Evolutionary conservation across 2,329 filamentous ascomycete genomes (phyloP).

Genomic region (Phyllosticta citrichinensis): DNA sequence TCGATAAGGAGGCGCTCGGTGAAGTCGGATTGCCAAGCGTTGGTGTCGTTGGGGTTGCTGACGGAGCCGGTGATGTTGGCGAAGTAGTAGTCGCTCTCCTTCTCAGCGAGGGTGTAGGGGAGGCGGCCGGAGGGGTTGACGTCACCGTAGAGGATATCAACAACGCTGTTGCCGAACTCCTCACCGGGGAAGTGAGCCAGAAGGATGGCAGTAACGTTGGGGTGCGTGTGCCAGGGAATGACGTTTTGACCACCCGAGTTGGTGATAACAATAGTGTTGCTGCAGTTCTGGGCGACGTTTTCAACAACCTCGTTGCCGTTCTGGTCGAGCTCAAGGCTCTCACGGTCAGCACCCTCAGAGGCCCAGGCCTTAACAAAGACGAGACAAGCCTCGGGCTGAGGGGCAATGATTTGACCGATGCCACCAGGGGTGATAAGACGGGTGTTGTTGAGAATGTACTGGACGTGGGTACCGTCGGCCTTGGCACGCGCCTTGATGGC

Average conservation of each 20-base stretch:
- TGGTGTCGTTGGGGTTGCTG: conserved; percentile 11
- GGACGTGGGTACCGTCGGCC: background rate
- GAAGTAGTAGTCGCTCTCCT: conserved; percentile 45
- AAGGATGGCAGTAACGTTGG: conserved; percentile 24
- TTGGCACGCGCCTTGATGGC: conserved; percentile 26
- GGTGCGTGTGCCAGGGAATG: conserved; percentile 31
- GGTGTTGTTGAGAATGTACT: conserved; percentile 11
- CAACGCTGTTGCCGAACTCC: conserved; percentile 73
- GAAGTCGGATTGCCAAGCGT: conserved; percentile 42
- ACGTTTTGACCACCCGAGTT: conserved; percentile 35
- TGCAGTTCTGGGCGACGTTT: conserved; percentile 35
- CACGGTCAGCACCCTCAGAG: conserved; percentile 35
- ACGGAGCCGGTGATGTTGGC: conserved; percentile 14
- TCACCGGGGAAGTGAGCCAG: conserved; percentile 21
- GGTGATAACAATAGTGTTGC: conserved; percentile 43
- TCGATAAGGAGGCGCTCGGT: conserved; percentile 77
- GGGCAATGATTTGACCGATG: conserved; percentile 15
- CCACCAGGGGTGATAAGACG: background rate
- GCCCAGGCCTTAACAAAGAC: conserved; percentile 50
- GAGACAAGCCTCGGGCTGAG: conserved; percentile 38
- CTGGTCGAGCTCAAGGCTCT: conserved; percentile 31
- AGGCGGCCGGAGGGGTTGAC: conserved; percentile 69
- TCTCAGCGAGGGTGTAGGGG: conserved; percentile 75
- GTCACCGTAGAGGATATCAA: conserved; percentile 69
- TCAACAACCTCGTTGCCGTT: conserved; percentile 18